A percentile compares a stretch with the other conserved stretches of the same genome.
Conservation (phyloP, 345 rosid genomes). For the Raphanus sativus region DNA sequence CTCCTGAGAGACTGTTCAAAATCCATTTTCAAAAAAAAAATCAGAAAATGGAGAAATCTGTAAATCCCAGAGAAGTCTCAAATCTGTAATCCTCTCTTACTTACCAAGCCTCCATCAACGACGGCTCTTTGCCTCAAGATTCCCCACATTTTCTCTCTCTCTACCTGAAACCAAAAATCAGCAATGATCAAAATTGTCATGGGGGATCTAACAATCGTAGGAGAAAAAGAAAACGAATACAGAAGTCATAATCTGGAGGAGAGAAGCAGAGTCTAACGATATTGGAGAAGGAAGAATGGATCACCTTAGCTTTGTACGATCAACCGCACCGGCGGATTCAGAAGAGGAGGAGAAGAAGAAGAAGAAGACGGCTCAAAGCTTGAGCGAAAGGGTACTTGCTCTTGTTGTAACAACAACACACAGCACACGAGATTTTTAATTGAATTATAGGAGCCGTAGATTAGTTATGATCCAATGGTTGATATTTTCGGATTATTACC, state of each 20-base stretch:
- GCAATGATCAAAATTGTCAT: slow-evolving; percentile 7
- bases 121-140: slow-evolving; percentile 53
- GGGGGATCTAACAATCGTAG: slow-evolving; percentile 22
- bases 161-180: slow-evolving; percentile 2
- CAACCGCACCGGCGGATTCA: slow-evolving; percentile 27
- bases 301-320: slow-evolving; percentile 21
- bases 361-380: slow-evolving; percentile 28
- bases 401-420: neutral
- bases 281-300: neutral
- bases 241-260: neutral
- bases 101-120: slow-evolving; percentile 42
- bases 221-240: neutral
- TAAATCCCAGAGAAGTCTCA: neutral
- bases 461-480: slow-evolving; percentile 25
- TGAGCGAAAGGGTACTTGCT: slow-evolving; percentile 34
- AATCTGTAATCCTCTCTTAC: neutral
- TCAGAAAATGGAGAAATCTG: neutral
- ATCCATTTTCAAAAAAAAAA: slow-evolving; percentile 18
- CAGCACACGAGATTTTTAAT: slow-evolving; percentile 3
- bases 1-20: slow-evolving; percentile 41
- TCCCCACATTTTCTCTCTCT: slow-evolving; percentile 56
- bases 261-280: neutral
- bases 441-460: slow-evolving; percentile 24
- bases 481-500: slow-evolving; percentile 4
- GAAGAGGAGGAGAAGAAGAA: slow-evolving; percentile 18